Evolutionary conservation across 768 basidiomycete genomes (phyloP).

Genomic region (Lyophyllum decastes): DNA sequence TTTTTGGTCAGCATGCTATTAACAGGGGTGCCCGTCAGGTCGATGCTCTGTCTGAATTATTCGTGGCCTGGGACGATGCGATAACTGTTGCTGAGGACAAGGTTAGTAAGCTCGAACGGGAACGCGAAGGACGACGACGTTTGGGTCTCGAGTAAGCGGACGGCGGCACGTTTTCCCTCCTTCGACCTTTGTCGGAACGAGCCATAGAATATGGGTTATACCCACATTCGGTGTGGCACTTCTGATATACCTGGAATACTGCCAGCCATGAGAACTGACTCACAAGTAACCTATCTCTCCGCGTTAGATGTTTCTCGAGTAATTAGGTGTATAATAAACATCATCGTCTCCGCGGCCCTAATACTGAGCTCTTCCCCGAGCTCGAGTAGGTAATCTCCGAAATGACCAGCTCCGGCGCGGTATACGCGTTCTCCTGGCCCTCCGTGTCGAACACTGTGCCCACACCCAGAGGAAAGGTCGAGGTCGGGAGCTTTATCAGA

Average conservation of each 20-base stretch:
- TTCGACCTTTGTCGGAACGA: too few relatives aligned
- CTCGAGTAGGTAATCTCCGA: slow-evolving; percentile 72
- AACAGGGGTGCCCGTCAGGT: slow-evolving; percentile 44
- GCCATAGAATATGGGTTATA: not conserved
- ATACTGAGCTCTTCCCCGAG: slow-evolving; percentile 53
- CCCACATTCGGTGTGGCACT: not conserved
- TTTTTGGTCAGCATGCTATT: not conserved
- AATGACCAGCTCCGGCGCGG: slow-evolving; percentile 54
- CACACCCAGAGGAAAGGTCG: slow-evolving; percentile 62
- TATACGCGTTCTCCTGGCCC: slow-evolving; percentile 48
- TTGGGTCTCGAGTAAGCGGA: slow-evolving; percentile 54
- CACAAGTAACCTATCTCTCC: not conserved
- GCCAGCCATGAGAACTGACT: not conserved
- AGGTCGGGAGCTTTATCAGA: slow-evolving; percentile 67
- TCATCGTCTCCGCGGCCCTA: slow-evolving; percentile 11
- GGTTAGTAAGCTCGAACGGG: slow-evolving; percentile 57
- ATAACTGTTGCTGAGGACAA: slow-evolving; percentile 68
- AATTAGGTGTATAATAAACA: slow-evolving; percentile 4
- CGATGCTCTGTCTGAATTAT: slow-evolving; percentile 79
- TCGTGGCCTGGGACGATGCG: slow-evolving; percentile 84
- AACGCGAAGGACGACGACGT: slow-evolving; percentile 57
- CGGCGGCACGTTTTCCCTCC: too few relatives aligned
- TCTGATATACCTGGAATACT: too few relatives aligned
- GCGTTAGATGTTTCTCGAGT: not conserved
- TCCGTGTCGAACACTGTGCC: slow-evolving; percentile 52